phyloP scores from a whole-genome alignment of 2,329 filamentous ascomycete genomes.

The Sclerotinia minor region DNA sequence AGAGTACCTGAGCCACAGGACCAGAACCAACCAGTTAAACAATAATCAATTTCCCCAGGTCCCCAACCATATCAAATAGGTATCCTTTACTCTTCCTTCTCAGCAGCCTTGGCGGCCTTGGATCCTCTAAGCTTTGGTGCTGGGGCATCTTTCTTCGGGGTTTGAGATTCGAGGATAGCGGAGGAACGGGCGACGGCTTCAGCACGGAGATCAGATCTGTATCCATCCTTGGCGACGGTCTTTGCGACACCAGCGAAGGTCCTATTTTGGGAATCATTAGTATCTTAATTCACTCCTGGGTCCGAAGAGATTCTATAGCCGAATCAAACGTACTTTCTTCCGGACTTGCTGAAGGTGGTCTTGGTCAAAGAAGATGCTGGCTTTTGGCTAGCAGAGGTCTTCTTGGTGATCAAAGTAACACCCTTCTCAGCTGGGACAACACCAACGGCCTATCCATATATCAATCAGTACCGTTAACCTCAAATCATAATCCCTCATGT shows the following conservation, averaged over 20 bases:
- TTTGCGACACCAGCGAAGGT: slow-evolving; percentile 87
- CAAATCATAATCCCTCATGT: slow-evolving; percentile 17
- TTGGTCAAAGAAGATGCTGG: slow-evolving; percentile 67
- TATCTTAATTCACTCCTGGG: not conserved
- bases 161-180: slow-evolving; percentile 79
- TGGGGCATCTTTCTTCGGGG: slow-evolving; percentile 71
- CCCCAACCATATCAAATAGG: slow-evolving; percentile 32
- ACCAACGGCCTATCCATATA: slow-evolving; percentile 65
- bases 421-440: slow-evolving; percentile 73
- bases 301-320: not conserved
- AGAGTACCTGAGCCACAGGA: slow-evolving; percentile 16
- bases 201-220: slow-evolving; percentile 77
- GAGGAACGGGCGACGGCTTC: slow-evolving; percentile 83
- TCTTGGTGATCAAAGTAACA: slow-evolving; percentile 83
- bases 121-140: slow-evolving; percentile 75
- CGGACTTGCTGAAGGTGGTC: slow-evolving; percentile 71
- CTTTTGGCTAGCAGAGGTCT: slow-evolving; percentile 67
- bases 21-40: slow-evolving; percentile 30
- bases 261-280: slow-evolving; percentile 49
- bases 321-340: slow-evolving; percentile 68
- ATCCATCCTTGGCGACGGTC: slow-evolving; percentile 77
- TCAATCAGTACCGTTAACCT: slow-evolving; percentile 29
- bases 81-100: slow-evolving; percentile 46
- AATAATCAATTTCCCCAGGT: slow-evolving; percentile 25
- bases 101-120: slow-evolving; percentile 73